phyloP scores from a whole-genome alignment of 1,284 basidiomycete species.

The Heterobasidion parviporum region DNA sequence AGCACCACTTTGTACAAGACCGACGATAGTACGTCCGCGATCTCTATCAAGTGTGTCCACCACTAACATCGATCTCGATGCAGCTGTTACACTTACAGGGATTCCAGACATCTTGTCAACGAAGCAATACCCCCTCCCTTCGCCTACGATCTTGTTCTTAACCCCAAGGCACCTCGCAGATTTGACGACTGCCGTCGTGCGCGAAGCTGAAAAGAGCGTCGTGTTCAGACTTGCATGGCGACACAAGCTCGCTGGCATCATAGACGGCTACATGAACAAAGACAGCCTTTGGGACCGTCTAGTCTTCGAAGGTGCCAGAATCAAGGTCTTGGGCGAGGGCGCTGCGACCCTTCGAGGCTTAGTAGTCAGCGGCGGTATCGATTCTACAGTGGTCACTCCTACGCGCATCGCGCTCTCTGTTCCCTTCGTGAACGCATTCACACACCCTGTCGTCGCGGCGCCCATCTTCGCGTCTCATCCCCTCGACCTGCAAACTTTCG shows the following conservation, averaged over 20 bases:
- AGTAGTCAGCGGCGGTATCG: slow-evolving; percentile 47
- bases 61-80: not conserved
- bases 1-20: slow-evolving; percentile 43
- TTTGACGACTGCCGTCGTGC: slow-evolving; percentile 41
- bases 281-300: slow-evolving; percentile 74
- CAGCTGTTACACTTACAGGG: slow-evolving; percentile 18
- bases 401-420: slow-evolving; percentile 64
- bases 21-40: slow-evolving; percentile 30
- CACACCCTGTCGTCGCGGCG: slow-evolving; percentile 53
- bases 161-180: slow-evolving; percentile 50
- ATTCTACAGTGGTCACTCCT: slow-evolving; percentile 36
- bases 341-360: slow-evolving; percentile 52
- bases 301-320: slow-evolving; percentile 60
- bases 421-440: slow-evolving; percentile 55
- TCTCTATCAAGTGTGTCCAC: not conserved
- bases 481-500: slow-evolving; percentile 65
- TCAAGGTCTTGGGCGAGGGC: slow-evolving; percentile 46
- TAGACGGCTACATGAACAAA: slow-evolving; percentile 64
- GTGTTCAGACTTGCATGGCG: slow-evolving; percentile 56
- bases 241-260: slow-evolving; percentile 59
- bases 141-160: slow-evolving; percentile 60
- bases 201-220: slow-evolving; percentile 43
- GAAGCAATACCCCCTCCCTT: slow-evolving; percentile 46
- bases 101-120: slow-evolving; percentile 40
- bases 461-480: slow-evolving; percentile 69